phyloP scores from a whole-genome alignment of 495 filamentous ascomycete species.

The Copromyces sp. region DNA sequence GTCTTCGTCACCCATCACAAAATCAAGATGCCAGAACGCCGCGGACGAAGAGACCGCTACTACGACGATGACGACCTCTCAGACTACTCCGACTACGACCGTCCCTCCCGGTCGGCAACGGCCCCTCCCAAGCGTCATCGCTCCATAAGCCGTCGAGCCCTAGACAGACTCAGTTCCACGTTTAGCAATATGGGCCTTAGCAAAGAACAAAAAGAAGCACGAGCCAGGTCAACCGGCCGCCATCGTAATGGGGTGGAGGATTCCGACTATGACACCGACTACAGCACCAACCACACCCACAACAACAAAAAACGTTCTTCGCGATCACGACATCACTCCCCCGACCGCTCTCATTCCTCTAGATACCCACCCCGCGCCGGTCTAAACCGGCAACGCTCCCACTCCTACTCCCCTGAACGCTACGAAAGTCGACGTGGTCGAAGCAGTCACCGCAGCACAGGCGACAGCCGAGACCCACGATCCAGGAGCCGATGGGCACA shows the following conservation, averaged over 20 bases:
- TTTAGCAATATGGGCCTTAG: conserved; percentile 10
- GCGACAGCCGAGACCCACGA: background rate
- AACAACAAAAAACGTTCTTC: background rate
- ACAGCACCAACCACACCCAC: background rate
- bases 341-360: background rate
- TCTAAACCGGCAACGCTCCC: conserved; percentile 2
- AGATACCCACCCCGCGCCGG: background rate
- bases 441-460: background rate
- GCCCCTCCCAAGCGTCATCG: conserved; percentile 10
- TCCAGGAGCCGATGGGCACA: conserved; percentile 2
- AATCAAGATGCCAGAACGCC: background rate
- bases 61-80: conserved; percentile 7
- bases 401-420: background rate
- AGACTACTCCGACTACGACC: conserved; percentile 10
- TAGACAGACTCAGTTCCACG: conserved; percentile 15
- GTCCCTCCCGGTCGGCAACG: background rate
- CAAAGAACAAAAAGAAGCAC: background rate
- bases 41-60: background rate
- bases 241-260: background rate
- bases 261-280: background rate
- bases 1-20: background rate
- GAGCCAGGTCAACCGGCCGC: background rate
- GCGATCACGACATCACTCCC: background rate
- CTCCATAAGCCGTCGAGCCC: conserved; percentile 13
- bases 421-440: background rate